phyloP scores from a whole-genome alignment of 2,329 filamentous ascomycete genomes.

The Stagonosporopsis rhizophila region DNA sequence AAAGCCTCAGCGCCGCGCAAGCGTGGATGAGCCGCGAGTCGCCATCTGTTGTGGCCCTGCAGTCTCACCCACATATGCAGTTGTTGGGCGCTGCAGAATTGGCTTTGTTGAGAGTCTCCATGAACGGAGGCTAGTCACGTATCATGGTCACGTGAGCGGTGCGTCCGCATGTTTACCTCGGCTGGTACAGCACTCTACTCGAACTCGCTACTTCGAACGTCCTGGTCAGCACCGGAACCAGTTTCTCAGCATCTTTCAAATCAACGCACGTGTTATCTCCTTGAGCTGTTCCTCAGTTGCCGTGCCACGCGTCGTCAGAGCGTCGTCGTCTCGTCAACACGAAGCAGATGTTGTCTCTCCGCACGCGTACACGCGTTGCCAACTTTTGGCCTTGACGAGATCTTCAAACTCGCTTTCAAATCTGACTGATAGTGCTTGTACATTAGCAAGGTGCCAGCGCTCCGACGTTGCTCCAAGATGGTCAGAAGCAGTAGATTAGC shows the following conservation, averaged over 20 bases:
- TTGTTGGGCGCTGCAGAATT: constrained; percentile 10
- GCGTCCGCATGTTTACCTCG: neutral
- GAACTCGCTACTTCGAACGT: neutral
- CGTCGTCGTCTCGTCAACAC: constrained; percentile 12
- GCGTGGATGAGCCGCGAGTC: constrained; percentile 2
- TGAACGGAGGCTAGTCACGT: neutral
- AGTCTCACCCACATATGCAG: neutral
- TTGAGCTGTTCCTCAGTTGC: constrained; percentile 1
- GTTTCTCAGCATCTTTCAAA: neutral
- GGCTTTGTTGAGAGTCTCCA: constrained; percentile 2
- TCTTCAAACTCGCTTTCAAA: neutral
- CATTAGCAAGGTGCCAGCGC: neutral
- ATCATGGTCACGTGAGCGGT: constrained; percentile 3
- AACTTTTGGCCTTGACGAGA: neutral
- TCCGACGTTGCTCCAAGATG: neutral
- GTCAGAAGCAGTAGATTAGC: too few species aligned
- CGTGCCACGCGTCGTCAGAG: constrained; percentile 11
- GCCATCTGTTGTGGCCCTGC: constrained; percentile 7
- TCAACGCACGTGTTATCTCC: neutral
- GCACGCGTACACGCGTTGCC: neutral
- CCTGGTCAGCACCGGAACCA: neutral
- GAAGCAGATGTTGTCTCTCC: constrained; percentile 13
- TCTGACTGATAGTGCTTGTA: neutral
- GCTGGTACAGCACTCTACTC: neutral
- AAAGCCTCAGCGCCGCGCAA: constrained; percentile 13